Evolutionary conservation across 2,329 filamentous ascomycete genomes (phyloP).

Genomic region (Fusarium xylarioides): DNA sequence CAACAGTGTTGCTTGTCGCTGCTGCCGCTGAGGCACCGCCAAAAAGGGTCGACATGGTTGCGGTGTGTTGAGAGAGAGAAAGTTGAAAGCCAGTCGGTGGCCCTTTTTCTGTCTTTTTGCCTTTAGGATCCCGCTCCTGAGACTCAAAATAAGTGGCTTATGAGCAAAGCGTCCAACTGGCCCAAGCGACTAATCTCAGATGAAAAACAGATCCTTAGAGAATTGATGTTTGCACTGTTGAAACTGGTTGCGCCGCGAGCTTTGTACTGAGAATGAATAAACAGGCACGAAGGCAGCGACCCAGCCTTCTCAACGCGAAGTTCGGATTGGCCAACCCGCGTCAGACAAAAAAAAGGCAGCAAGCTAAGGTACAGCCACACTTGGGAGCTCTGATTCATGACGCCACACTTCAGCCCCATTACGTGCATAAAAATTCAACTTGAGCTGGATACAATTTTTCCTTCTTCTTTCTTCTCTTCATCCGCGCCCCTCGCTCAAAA

Average conservation of each 20-base stretch:
- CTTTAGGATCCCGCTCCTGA: not conserved
- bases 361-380: conserved; percentile 21
- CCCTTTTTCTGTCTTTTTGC: conserved; percentile 4
- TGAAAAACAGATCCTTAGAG: not conserved
- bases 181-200: not conserved
- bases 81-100: conserved; percentile 6
- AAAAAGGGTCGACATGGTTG: conserved; percentile 72
- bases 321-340: conserved; percentile 40
- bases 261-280: conserved; percentile 37
- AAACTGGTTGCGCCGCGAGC: conserved; percentile 24
- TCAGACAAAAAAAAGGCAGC: conserved; percentile 29
- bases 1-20: conserved; percentile 75
- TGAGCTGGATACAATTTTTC: conserved; percentile 1
- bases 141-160: not conserved
- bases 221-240: not conserved
- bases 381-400: conserved; percentile 22
- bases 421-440: conserved; percentile 41
- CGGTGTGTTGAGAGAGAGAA: conserved; percentile 7
- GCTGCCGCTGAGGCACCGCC: conserved; percentile 59
- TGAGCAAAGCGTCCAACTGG: not conserved
- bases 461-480: conserved; percentile 46
- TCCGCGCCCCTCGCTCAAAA: conserved; percentile 90
- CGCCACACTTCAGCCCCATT: conserved; percentile 33
- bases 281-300: conserved; percentile 44
- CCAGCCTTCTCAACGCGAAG: conserved; percentile 41